These are phyloP conservation scores for Pseudocercospora pini-densiflorae DNA, from an alignment of 2,329 filamentous ascomycete species.

Conservation along the genomic window DNA sequence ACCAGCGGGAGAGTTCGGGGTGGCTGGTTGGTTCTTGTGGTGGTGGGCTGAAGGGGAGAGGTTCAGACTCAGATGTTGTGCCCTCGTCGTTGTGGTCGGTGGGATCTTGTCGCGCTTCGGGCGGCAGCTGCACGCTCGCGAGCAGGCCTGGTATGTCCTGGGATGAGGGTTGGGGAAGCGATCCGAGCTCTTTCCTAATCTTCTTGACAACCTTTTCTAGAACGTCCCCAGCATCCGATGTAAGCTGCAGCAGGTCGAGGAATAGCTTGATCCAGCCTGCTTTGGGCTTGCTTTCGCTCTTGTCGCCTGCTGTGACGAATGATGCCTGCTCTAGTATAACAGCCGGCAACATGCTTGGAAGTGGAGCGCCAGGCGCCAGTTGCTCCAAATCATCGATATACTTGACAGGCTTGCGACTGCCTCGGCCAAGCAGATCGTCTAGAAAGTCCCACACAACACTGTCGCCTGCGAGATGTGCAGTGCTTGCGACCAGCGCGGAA, in stretches of 20 bases:
- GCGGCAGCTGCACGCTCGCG: not conserved
- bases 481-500: conserved; percentile 55
- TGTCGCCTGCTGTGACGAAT: conserved; percentile 49
- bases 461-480: conserved; percentile 26
- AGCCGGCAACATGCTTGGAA: conserved; percentile 68
- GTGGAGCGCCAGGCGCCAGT: conserved; percentile 25
- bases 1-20: conserved; percentile 64
- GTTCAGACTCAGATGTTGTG: not conserved
- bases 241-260: conserved; percentile 24
- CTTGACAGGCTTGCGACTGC: conserved; percentile 77
- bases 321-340: conserved; percentile 78
- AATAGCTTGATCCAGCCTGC: conserved; percentile 30
- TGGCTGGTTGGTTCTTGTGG: conserved; percentile 50
- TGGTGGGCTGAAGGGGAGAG: conserved; percentile 40
- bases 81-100: not conserved
- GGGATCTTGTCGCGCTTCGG: not conserved
- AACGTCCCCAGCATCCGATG: conserved; percentile 13
- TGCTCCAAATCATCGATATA: conserved; percentile 73
- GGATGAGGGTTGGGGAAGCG: not conserved
- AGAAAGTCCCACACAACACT: conserved; percentile 68
- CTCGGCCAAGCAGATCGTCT: conserved; percentile 80
- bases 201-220: conserved; percentile 13
- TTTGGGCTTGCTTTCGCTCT: conserved; percentile 15
- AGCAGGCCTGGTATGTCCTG: not conserved
- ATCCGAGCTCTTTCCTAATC: conserved; percentile 12